Evolutionary conservation across 768 basidiomycete species (phyloP).

Genomic region (Auricularia heimuer): DNA sequence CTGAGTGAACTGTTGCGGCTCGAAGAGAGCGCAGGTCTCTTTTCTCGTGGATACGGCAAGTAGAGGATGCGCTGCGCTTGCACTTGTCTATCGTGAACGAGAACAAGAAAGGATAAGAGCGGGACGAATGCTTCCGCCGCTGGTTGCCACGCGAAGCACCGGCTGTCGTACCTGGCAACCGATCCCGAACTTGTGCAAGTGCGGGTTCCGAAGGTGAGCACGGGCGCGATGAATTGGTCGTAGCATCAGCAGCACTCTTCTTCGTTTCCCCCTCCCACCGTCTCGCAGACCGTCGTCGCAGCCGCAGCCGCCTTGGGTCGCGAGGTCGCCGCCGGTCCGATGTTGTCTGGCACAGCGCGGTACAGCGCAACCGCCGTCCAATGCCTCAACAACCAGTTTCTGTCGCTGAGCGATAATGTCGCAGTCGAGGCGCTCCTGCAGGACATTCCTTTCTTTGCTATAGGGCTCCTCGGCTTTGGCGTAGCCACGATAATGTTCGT

Average conservation of each 20-base stretch:
- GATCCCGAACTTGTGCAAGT: no score
- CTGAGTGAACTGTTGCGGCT: no score
- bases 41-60: no score
- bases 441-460: slow-evolving; percentile 58
- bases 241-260: neutral
- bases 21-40: no score
- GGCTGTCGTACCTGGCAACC: no score
- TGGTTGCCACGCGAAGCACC: no score
- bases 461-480: slow-evolving; percentile 56
- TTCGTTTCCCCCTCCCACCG: neutral
- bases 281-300: neutral
- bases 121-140: no score
- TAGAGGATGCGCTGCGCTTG: no score
- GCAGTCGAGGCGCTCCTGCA: slow-evolving; percentile 45
- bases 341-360: slow-evolving; percentile 1
- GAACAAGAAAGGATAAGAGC: no score
- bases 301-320: neutral
- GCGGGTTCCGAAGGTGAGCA: no score
- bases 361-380: neutral
- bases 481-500: slow-evolving; percentile 47
- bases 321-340: neutral
- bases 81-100: no score
- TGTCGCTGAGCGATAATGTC: slow-evolving; percentile 1
- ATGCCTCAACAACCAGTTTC: neutral
- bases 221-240: no score